Conservation (phyloP, 805 yeast genomes). For the Zygosaccharomyces pseudorouxii region DNA sequence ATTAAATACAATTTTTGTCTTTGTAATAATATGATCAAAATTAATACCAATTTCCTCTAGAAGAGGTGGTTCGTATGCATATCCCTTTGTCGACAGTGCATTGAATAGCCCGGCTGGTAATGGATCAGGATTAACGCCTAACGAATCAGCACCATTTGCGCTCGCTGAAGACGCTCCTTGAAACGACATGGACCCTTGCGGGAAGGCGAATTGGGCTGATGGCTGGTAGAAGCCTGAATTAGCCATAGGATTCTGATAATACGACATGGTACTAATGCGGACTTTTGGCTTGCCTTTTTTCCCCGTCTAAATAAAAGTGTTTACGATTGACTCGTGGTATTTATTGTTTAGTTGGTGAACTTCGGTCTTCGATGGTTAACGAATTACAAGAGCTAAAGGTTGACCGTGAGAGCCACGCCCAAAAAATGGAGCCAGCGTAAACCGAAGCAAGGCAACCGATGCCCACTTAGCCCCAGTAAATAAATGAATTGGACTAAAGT, state of each 20-base stretch:
- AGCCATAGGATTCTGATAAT: conserved; percentile 12
- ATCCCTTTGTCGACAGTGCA: conserved; percentile 89
- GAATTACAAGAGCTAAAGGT: not conserved
- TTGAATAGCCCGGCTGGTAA: conserved; percentile 77
- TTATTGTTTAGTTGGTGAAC: not conserved
- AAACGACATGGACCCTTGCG: conserved; percentile 39
- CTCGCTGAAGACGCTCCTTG: conserved; percentile 17
- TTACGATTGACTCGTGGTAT: not conserved
- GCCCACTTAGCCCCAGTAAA: too few relatives aligned
- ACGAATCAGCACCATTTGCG: conserved; percentile 12
- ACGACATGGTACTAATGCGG: conserved; percentile 11
- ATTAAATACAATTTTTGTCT: conserved; percentile 81
- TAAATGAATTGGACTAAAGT: too few relatives aligned
- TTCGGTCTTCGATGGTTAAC: not conserved
- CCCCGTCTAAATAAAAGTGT: not conserved
- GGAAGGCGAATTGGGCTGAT: conserved; percentile 28
- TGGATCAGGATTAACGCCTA: conserved; percentile 31
- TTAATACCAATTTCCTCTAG: conserved; percentile 92
- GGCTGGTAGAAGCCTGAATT: conserved; percentile 24
- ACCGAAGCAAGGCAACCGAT: too few relatives aligned
- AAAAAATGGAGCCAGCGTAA: too few relatives aligned
- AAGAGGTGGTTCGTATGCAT: conserved; percentile 90
- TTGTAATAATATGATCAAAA: conserved; percentile 77
- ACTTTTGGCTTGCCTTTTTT: not conserved
- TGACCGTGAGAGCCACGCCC: not conserved